Percentiles rank a stretch among this genome's conserved stretches.
Conservation (phyloP, 495 filamentous ascomycete species). For the Elasticomyces elasticus region DNA sequence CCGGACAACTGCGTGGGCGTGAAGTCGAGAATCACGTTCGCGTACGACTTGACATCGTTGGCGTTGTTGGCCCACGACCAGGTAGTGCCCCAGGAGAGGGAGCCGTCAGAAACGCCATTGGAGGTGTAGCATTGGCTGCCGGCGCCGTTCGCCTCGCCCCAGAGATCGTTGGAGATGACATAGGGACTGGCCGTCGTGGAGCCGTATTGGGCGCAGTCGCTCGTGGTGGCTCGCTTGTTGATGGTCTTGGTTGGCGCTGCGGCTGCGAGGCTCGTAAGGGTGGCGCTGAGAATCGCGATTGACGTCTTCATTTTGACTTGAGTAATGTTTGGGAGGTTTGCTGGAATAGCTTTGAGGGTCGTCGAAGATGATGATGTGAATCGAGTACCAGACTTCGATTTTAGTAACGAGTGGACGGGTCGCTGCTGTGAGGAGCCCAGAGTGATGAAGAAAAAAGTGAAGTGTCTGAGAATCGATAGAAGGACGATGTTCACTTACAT, state of each 20-base stretch:
- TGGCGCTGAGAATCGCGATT: neutral
- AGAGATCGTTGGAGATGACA: slow-evolving; percentile 20
- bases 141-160: slow-evolving; percentile 19
- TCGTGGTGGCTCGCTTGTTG: neutral
- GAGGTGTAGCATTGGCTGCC: slow-evolving; percentile 51
- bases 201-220: slow-evolving; percentile 21
- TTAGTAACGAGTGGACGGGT: too few relatives aligned
- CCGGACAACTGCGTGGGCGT: slow-evolving; percentile 39
- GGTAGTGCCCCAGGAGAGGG: slow-evolving; percentile 45
- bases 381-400: too few relatives aligned
- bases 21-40: slow-evolving; percentile 40
- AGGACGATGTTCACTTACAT: too few relatives aligned
- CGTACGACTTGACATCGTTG: slow-evolving; percentile 51
- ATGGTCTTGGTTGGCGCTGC: slow-evolving; percentile 6
- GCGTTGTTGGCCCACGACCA: slow-evolving; percentile 22
- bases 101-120: slow-evolving; percentile 31
- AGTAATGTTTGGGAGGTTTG: too few relatives aligned
- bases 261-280: neutral
- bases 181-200: slow-evolving; percentile 8
- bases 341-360: too few relatives aligned
- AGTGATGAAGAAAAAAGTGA: too few relatives aligned
- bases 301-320: slow-evolving; percentile 11
- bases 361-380: too few relatives aligned
- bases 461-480: too few relatives aligned
- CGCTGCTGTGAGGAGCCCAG: too few relatives aligned